Percentiles rank a stretch among this genome's conserved stretches.
These are phyloP conservation scores for Cryptococcus sp. DNA, from an alignment of 1,284 basidiomycete genomes.

Conservation along the genomic window DNA sequence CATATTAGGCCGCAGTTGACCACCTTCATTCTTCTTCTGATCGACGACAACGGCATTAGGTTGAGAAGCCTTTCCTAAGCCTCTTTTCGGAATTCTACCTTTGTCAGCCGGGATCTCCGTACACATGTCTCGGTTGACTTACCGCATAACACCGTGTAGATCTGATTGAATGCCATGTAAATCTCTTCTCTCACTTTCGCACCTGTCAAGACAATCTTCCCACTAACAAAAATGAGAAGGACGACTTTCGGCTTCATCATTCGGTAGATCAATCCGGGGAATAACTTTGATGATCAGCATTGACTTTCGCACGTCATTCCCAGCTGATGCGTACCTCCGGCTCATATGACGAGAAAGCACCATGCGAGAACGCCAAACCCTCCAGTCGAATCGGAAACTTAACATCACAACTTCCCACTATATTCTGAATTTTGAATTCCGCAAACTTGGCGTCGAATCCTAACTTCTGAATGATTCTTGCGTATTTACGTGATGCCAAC, in stretches of 20 bases:
- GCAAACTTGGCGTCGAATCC: constrained; percentile 99
- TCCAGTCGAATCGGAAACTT: constrained; percentile 99
- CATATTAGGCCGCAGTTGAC: too few species aligned
- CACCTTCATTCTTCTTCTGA: too few species aligned
- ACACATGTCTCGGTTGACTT: constrained; percentile 11
- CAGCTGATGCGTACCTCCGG: constrained; percentile 66
- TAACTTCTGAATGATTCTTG: constrained; percentile 98
- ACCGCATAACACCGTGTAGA: constrained; percentile 80
- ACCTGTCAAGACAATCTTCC: constrained; percentile 98
- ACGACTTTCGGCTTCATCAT: constrained; percentile 99
- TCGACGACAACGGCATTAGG: too few species aligned
- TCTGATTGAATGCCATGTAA: constrained; percentile 98
- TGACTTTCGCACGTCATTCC: background rate
- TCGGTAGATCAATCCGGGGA: constrained; percentile 98
- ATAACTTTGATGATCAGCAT: constrained; percentile 58
- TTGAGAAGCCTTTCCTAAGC: constrained; percentile 14
- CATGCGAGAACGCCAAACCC: constrained; percentile 96
- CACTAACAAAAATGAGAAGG: constrained; percentile 95
- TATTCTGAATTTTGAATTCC: constrained; percentile 99
- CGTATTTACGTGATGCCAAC: constrained; percentile 96
- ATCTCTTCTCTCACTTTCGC: constrained; percentile 99
- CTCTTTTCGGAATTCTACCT: constrained; percentile 40
- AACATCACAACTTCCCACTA: constrained; percentile 96
- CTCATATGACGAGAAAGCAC: constrained; percentile 96
- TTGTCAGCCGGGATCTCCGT: background rate